phyloP scores from a whole-genome alignment of 257 asterid species.

The Buddleja alternifolia region DNA sequence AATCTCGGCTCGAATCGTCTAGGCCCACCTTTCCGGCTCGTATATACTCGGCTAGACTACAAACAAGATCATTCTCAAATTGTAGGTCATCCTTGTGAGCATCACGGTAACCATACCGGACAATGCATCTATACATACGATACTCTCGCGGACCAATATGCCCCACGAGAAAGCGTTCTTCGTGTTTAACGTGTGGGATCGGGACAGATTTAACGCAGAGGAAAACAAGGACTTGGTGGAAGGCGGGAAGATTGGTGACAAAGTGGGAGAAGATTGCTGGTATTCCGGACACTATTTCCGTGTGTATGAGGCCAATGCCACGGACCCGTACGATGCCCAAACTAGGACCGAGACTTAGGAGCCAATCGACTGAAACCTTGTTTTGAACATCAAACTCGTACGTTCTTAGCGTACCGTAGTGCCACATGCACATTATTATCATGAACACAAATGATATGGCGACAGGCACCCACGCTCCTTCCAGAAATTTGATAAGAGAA shows the following conservation, averaged over 20 bases:
- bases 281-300: conserved; percentile 73
- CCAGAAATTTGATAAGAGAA: conserved; percentile 69
- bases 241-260: conserved; percentile 84
- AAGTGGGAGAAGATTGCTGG: conserved; percentile 85
- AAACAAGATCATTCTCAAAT: conserved; percentile 71
- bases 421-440: conserved; percentile 77
- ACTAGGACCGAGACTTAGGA: conserved; percentile 67
- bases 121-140: conserved; percentile 72
- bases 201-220: conserved; percentile 80
- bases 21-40: conserved; percentile 41
- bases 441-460: conserved; percentile 66
- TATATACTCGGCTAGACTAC: conserved; percentile 78
- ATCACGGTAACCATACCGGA: conserved; percentile 80
- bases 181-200: conserved; percentile 66
- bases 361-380: conserved; percentile 86
- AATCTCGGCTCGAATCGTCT: conserved; percentile 23
- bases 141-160: conserved; percentile 69
- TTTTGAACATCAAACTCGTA: conserved; percentile 81
- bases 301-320: conserved; percentile 86
- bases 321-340: conserved; percentile 80
- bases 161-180: conserved; percentile 83
- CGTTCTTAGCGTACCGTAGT: conserved; percentile 69
- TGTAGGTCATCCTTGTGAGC: conserved; percentile 67
- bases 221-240: conserved; percentile 76
- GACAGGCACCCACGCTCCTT: conserved; percentile 92